These are phyloP conservation scores for Dactylorhiza incarnata DNA, from an alignment of 106 monocot species.

Conservation along the genomic window DNA sequence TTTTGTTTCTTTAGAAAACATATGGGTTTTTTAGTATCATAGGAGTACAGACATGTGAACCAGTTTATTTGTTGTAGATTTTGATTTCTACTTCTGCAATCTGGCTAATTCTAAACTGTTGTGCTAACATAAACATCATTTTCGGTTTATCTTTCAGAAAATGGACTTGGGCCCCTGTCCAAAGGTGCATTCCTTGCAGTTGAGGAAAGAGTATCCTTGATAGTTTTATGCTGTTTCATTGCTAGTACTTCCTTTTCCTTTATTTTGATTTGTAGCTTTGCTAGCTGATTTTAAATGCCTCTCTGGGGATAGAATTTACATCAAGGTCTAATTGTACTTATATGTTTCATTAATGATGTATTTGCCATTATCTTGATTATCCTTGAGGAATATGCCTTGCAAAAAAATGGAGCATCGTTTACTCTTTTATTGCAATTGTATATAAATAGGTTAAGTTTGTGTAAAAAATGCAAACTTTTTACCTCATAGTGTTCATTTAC, in stretches of 20 bases:
- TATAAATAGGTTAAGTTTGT: background rate
- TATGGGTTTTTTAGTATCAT: background rate
- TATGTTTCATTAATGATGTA: no score
- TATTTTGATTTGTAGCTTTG: no score
- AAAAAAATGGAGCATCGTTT: background rate
- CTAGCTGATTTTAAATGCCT: no score
- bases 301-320: no score
- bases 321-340: no score
- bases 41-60: background rate
- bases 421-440: background rate
- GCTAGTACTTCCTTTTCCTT: background rate
- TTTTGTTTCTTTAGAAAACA: background rate
- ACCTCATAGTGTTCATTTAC: background rate
- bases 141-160: constrained; percentile 35
- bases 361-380: no score
- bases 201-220: constrained; percentile 86
- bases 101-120: background rate
- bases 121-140: background rate
- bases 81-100: background rate
- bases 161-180: constrained; percentile 86
- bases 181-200: constrained; percentile 76
- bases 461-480: background rate
- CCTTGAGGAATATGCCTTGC: no score
- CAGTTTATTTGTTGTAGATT: background rate
- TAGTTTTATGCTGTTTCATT: background rate